Base-by-base conservation (phyloP, 257 asterid species). In the Solanum virginianum region DNA sequence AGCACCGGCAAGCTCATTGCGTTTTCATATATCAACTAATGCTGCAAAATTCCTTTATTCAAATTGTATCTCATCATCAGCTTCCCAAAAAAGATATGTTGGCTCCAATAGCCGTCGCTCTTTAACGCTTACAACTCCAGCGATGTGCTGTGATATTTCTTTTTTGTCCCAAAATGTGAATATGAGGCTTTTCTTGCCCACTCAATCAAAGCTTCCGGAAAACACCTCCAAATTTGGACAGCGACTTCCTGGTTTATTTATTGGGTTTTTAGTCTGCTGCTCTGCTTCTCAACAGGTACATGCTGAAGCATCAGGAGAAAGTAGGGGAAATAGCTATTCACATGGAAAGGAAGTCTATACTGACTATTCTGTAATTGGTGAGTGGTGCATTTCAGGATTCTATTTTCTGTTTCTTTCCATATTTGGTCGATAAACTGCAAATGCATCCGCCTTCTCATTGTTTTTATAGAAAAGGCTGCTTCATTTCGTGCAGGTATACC, bases 331-430 rank as follows among this genome's bases (percentile, higher is more conserved):
- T 43, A 85, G 69, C 56, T 84, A 14, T 85, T 88, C 97, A 41
- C 93, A 88, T 57, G 92, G 91, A 86, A 96, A 96, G 91, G 91
- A 91, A 88, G 90, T 91, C 79, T 86, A 89, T 85, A 90, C 91
- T 4, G 92, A 94, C 92, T 96, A 92, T 88, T 91, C 94, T 71
- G 94, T 96, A 83, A 93, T 88, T 84, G 95, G 99, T 95, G 43
- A 90, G 84, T 36, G 77, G 51, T 16, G 77, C 51, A 36, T 69
- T 69, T 39, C 26, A 32, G 51, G 5, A 68, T 79, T 65, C n/a
- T 77, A 55, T 57, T 45, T 45, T 74, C 29, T 55, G 20, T 39
- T 86, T 85, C 13, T 65, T 68, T 24, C 26, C 3, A 63, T 82
- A 17, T 17, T 41, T 17, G 70, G 43, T 26, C 36, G 57, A 26